A percentile compares a stretch with the other conserved stretches of the same genome.
Evolutionary conservation across 164 flowering plant species (phyloP).

Genomic region (Vitis rupestris): DNA sequence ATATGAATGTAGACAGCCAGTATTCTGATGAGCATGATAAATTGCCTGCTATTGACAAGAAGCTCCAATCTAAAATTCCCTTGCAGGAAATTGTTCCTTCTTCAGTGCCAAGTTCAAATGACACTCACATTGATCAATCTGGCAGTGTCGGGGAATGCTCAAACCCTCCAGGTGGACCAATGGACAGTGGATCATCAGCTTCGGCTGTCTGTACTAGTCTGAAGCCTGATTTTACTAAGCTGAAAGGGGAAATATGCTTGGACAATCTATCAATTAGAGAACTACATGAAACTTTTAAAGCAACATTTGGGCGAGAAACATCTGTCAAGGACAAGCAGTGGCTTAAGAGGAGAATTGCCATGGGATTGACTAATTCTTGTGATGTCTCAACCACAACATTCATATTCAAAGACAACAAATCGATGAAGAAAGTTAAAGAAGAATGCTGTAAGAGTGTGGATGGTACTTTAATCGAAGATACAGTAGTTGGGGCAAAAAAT

Average conservation of each 20-base stretch:
- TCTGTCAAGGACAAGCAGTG: constrained; percentile 90
- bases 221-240: constrained; percentile 60
- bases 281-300: constrained; percentile 85
- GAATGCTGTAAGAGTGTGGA: constrained; percentile 24
- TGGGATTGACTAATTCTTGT: constrained; percentile 89
- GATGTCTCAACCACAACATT: constrained; percentile 67
- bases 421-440: constrained; percentile 36
- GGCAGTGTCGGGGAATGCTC: constrained; percentile 31
- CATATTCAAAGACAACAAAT: constrained; percentile 50
- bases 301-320: constrained; percentile 93
- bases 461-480: constrained; percentile 12
- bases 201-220: constrained; percentile 30
- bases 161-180: constrained; percentile 23
- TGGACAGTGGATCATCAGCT: constrained; percentile 31
- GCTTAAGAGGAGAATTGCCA: constrained; percentile 93
- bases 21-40: constrained; percentile 29
- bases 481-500: constrained; percentile 15
- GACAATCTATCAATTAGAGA: constrained; percentile 74
- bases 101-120: constrained; percentile 18
- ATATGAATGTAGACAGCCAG: constrained; percentile 22
- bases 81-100: constrained; percentile 45
- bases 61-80: constrained; percentile 25
- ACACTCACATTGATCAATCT: constrained; percentile 17
- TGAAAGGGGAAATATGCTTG: constrained; percentile 71
- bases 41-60: constrained; percentile 30